Evolutionary conservation across 2,329 filamentous ascomycete genomes (phyloP).

Genomic region (Ophiostoma tasmaniense): DNA sequence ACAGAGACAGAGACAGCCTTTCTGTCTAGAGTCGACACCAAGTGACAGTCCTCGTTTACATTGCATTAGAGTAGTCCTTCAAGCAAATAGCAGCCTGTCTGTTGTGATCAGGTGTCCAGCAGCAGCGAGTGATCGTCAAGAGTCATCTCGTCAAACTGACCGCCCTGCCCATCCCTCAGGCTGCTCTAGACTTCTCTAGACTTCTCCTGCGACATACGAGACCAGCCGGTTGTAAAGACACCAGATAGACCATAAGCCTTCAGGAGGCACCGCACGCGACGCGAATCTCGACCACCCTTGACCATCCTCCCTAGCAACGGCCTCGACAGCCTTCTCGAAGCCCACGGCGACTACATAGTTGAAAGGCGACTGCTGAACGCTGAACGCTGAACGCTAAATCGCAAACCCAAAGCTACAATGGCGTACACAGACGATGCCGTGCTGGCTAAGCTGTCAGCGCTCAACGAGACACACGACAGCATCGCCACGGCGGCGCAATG

Average conservation of each 20-base stretch:
- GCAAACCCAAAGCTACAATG: conserved; percentile 54
- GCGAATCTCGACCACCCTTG: not conserved
- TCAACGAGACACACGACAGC: conserved; percentile 96
- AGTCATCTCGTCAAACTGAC: not conserved
- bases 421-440: conserved; percentile 94
- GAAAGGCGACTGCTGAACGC: no score
- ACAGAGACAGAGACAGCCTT: not conserved
- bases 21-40: not conserved
- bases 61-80: conserved; percentile 10
- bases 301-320: not conserved
- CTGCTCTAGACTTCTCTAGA: not conserved
- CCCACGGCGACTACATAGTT: not conserved
- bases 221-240: not conserved
- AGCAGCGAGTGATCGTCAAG: not conserved
- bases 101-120: not conserved
- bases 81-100: conserved; percentile 4
- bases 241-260: not conserved
- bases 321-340: not conserved
- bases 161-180: not conserved
- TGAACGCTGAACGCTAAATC: no score
- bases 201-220: not conserved
- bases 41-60: not conserved
- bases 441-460: conserved; percentile 82
- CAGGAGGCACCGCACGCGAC: not conserved
- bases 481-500: conserved; percentile 95